A percentile compares a stretch with the other conserved stretches of the same genome.
Conservation (phyloP, 129 eudicot genomes). For the Cynara cardunculus region DNA sequence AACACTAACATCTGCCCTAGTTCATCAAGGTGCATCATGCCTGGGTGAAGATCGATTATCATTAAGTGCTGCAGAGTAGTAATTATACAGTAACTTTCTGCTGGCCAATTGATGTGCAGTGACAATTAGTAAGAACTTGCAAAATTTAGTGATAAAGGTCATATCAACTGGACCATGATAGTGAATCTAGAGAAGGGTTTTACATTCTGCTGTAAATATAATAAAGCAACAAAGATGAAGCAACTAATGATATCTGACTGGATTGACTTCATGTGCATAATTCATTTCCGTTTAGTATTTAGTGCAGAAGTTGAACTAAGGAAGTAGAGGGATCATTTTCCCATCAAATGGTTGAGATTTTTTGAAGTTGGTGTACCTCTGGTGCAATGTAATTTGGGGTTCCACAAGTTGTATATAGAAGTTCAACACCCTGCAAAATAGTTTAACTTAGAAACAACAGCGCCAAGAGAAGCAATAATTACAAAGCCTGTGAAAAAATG, state of each 20-base stretch:
- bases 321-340: not conserved
- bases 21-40: not conserved
- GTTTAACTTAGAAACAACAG: conserved; percentile 2
- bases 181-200: conserved; percentile 15
- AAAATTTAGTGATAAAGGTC: not conserved
- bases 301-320: not conserved
- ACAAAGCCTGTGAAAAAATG: not conserved
- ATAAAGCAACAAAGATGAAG: not conserved
- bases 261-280: not conserved
- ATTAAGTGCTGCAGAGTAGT: not conserved
- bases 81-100: not conserved
- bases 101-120: not conserved
- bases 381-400: conserved; percentile 99
- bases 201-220: not conserved
- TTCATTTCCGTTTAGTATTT: not conserved
- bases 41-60: not conserved
- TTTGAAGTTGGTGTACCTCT: conserved; percentile 52
- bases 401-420: conserved; percentile 96
- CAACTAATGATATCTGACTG: not conserved
- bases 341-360: conserved; percentile 1
- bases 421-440: conserved; percentile 79
- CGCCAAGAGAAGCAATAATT: not conserved
- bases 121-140: not conserved
- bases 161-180: not conserved
- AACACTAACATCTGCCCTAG: not conserved